A percentile compares a stretch with the other conserved stretches of the same genome.
Evolutionary conservation across 257 asterid genomes (phyloP).

Genomic region (Nicotiana noctiflora): DNA sequence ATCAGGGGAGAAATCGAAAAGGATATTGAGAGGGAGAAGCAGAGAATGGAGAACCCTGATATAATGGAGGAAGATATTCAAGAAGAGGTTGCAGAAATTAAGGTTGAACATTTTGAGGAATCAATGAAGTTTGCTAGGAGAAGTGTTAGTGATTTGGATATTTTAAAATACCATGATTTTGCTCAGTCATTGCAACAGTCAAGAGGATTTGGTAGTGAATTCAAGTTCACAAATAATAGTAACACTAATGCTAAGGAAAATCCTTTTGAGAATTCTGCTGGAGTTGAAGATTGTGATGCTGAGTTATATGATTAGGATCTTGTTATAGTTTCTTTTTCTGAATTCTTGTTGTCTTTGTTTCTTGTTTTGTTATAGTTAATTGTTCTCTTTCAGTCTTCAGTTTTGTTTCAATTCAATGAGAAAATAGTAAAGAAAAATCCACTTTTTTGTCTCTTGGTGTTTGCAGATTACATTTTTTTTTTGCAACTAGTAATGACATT

Average conservation of each 20-base stretch:
- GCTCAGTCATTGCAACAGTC: constrained; percentile 68
- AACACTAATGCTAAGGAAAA: constrained; percentile 29
- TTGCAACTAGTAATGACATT: not conserved
- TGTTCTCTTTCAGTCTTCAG: not conserved
- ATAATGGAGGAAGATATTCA: constrained; percentile 50
- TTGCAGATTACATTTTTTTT: not conserved
- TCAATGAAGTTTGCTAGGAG: constrained; percentile 60
- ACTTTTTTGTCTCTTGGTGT: not conserved
- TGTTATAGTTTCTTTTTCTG: not conserved
- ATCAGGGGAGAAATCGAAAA: constrained; percentile 48
- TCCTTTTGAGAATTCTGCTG: constrained; percentile 41
- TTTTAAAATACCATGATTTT: constrained; percentile 56
- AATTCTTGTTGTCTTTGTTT: not conserved
- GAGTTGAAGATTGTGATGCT: constrained; percentile 40
- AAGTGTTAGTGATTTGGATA: constrained; percentile 57
- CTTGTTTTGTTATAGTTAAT: not conserved
- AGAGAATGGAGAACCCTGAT: constrained; percentile 40
- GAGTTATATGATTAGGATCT: constrained; percentile 37
- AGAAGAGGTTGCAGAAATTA: constrained; percentile 53
- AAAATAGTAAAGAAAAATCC: not conserved
- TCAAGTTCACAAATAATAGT: constrained; percentile 42
- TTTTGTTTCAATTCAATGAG: not conserved
- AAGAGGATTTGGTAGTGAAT: constrained; percentile 49
- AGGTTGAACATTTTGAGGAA: constrained; percentile 58
- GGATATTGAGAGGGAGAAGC: constrained; percentile 55